phyloP scores from a whole-genome alignment of 805 yeast genomes.

The Saccharomycopsis fibuligera region DNA sequence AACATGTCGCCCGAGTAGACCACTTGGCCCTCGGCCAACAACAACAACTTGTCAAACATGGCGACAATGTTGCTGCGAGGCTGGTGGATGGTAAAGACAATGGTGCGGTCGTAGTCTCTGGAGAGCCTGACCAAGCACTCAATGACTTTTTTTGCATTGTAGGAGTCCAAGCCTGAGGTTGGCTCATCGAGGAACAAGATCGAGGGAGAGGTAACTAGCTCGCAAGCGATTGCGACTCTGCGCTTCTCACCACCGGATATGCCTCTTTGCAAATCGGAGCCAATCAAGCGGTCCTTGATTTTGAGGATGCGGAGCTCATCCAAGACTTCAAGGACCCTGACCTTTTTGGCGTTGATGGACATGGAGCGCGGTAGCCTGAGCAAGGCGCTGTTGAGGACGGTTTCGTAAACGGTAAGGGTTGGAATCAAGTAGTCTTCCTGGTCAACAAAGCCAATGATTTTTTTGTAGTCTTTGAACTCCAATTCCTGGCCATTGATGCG shows the following conservation, averaged over 20 bases:
- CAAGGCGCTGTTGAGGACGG: conserved; percentile 87
- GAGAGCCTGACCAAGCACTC: conserved; percentile 80
- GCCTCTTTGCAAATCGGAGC: conserved; percentile 85
- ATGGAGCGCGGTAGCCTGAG: conserved; percentile 77
- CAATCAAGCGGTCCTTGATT: conserved; percentile 80
- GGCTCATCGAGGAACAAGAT: conserved; percentile 85
- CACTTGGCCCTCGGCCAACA: conserved; percentile 78
- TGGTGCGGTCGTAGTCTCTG: conserved; percentile 74
- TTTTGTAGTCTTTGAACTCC: conserved; percentile 42
- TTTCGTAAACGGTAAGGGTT: conserved; percentile 92
- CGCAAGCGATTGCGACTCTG: conserved; percentile 90
- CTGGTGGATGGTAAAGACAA: conserved; percentile 91
- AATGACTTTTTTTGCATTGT: conserved; percentile 85
- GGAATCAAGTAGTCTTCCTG: conserved; percentile 90
- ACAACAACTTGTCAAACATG: conserved; percentile 72
- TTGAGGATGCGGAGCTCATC: conserved; percentile 76
- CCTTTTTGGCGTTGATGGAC: conserved; percentile 65
- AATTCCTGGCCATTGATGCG: conserved; percentile 64
- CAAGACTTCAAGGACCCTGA: conserved; percentile 78
- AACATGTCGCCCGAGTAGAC: conserved; percentile 84
- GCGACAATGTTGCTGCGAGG: conserved; percentile 95
- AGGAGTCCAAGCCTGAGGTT: conserved; percentile 92
- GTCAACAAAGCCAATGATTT: conserved; percentile 88
- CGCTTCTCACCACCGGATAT: conserved; percentile 91
- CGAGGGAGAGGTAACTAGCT: conserved; percentile 82